These are phyloP conservation scores for Trichoderma atroviride DNA, from an alignment of 2,329 filamentous ascomycete species.

Conservation along the genomic window DNA sequence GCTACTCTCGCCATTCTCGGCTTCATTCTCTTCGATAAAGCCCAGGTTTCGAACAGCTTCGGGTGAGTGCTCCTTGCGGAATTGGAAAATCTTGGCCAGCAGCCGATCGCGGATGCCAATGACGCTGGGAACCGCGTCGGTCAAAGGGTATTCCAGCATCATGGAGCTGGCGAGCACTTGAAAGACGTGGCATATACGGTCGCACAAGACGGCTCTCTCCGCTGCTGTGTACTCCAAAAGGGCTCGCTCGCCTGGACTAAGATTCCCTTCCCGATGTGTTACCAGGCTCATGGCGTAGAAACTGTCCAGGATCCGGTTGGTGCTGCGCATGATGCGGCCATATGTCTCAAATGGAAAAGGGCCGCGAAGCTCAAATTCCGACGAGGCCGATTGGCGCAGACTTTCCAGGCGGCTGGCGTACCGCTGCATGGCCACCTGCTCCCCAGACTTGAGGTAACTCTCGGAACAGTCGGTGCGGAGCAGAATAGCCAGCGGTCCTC, in stretches of 20 bases:
- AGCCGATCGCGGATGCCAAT: constrained; percentile 74
- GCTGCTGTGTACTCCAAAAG: constrained; percentile 73
- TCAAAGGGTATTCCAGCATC: constrained; percentile 86
- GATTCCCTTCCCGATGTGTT: constrained; percentile 73
- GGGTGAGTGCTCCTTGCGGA: constrained; percentile 61
- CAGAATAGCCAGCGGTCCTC: constrained; percentile 79
- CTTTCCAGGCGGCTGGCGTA: constrained; percentile 71
- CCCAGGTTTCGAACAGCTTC: constrained; percentile 3
- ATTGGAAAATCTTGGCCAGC: constrained; percentile 81
- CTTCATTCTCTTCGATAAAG: neutral
- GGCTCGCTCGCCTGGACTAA: constrained; percentile 75
- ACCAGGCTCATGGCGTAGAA: constrained; percentile 93
- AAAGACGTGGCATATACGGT: constrained; percentile 81
- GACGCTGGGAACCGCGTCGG: constrained; percentile 78
- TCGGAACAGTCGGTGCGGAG: constrained; percentile 57
- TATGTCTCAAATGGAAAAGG: constrained; percentile 75
- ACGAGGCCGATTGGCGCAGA: constrained; percentile 67
- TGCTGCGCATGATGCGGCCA: constrained; percentile 71
- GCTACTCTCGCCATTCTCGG: constrained; percentile 19
- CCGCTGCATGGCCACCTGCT: constrained; percentile 79
- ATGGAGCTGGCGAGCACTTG: constrained; percentile 82
- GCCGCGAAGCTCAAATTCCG: constrained; percentile 80
- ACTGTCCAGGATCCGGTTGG: constrained; percentile 78
- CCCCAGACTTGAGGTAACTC: constrained; percentile 78
- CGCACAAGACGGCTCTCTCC: constrained; percentile 78